A percentile compares a stretch with the other conserved stretches of the same genome.
Evolutionary conservation across 805 yeast genomes (phyloP).

Genomic region (Kuraishia hungarica): DNA sequence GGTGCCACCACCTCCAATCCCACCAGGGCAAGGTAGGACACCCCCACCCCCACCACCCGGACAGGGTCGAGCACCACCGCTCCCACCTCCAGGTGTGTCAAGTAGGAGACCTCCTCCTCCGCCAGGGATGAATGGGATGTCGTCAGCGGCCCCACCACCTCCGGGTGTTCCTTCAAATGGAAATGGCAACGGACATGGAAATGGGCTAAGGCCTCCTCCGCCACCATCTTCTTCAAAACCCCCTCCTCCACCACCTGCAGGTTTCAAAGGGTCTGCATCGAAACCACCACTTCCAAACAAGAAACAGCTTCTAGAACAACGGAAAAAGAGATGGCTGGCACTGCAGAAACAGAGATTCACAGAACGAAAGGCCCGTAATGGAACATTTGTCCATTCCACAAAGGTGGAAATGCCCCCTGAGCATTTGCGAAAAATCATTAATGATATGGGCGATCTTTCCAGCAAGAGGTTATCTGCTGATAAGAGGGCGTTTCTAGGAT

Average conservation of each 20-base stretch:
- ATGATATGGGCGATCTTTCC: constrained; percentile 79
- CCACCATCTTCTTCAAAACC: background rate
- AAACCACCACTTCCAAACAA: constrained; percentile 8
- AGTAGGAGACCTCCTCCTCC: constrained; percentile 8
- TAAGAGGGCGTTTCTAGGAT: constrained; percentile 81
- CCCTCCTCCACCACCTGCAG: constrained; percentile 26
- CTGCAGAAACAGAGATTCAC: constrained; percentile 52
- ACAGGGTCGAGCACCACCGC: constrained; percentile 23
- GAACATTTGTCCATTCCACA: constrained; percentile 45
- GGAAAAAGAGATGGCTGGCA: constrained; percentile 52
- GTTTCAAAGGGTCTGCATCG: constrained; percentile 18
- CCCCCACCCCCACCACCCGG: constrained; percentile 29
- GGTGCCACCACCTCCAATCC: constrained; percentile 16
- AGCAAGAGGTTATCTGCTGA: constrained; percentile 73
- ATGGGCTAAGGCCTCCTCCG: constrained; percentile 1
- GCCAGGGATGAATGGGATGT: constrained; percentile 1
- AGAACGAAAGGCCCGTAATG: constrained; percentile 21
- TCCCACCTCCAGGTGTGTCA: constrained; percentile 21
- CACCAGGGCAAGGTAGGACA: constrained; percentile 16
- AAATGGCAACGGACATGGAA: constrained; percentile 4
- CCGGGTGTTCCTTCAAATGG: constrained; percentile 1
- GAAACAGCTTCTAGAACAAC: constrained; percentile 23
- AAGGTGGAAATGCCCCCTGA: constrained; percentile 90
- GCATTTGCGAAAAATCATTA: constrained; percentile 77
- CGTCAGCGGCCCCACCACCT: constrained; percentile 2